A percentile compares a stretch with the other conserved stretches of the same genome.
Conservation (phyloP, 768 basidiomycete genomes). For the Hericium erinaceus region DNA sequence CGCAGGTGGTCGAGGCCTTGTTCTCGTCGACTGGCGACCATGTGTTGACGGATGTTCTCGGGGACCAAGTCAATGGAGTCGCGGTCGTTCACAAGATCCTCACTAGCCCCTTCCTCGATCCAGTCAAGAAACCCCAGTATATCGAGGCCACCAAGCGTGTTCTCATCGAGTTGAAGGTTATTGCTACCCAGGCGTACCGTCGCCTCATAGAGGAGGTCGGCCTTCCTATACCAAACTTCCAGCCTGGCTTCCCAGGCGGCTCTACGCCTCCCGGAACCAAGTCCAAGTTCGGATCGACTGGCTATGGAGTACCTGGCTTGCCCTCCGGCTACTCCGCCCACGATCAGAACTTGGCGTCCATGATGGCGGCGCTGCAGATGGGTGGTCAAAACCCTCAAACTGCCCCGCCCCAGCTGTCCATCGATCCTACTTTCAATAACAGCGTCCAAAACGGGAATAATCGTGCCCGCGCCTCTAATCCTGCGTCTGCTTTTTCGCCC, state of each 20-base stretch:
- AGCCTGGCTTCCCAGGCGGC: constrained; percentile 62
- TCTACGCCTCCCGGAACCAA: constrained; percentile 55
- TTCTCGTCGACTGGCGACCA: constrained; percentile 88
- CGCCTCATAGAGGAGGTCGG: constrained; percentile 93
- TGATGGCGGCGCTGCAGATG: constrained; percentile 92
- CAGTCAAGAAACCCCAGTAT: constrained; percentile 54
- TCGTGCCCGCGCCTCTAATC: constrained; percentile 22
- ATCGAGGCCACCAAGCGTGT: constrained; percentile 87
- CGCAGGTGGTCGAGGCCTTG: constrained; percentile 78
- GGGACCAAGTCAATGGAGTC: constrained; percentile 94
- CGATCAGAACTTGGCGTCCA: constrained; percentile 79
- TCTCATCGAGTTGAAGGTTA: constrained; percentile 84
- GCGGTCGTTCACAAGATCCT: constrained; percentile 89
- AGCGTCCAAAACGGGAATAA: constrained; percentile 14
- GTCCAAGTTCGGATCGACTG: constrained; percentile 36
- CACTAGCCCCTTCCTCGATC: constrained; percentile 78
- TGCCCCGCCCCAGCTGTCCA: constrained; percentile 65
- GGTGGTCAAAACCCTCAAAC: constrained; percentile 81
- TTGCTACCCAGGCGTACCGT: constrained; percentile 90
- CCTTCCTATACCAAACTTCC: constrained; percentile 79
- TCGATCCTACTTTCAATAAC: constrained; percentile 53
- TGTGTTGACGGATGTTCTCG: constrained; percentile 86
- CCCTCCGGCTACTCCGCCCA: constrained; percentile 75
- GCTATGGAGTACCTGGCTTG: constrained; percentile 62
- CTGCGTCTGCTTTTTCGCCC: constrained; percentile 40